phyloP scores from a whole-genome alignment of 257 asterid species.

The Nicotiana benthamiana region DNA sequence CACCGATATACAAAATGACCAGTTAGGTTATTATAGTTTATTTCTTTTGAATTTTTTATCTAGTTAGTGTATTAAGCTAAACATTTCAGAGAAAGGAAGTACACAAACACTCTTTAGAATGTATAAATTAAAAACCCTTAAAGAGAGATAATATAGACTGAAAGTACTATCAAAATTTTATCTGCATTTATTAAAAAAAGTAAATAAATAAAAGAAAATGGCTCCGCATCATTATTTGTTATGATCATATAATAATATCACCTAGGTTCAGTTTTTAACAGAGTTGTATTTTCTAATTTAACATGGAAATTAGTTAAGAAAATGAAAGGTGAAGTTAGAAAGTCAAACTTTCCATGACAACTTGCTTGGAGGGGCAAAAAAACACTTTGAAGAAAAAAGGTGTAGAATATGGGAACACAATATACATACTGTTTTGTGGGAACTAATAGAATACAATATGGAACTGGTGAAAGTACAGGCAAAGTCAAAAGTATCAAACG shows the following conservation, averaged over 20 bases:
- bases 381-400: not conserved
- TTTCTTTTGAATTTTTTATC: too few relatives aligned
- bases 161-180: too few relatives aligned
- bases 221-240: not conserved
- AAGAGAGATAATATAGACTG: too few relatives aligned
- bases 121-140: too few relatives aligned
- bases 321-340: not conserved
- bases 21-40: too few relatives aligned
- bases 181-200: too few relatives aligned
- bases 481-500: not conserved
- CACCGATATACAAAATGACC: too few relatives aligned
- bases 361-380: not conserved
- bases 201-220: not conserved
- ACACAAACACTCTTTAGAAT: too few relatives aligned
- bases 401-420: not conserved
- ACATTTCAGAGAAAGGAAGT: too few relatives aligned
- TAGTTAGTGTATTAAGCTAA: too few relatives aligned
- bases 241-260: not conserved
- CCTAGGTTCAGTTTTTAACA: not conserved
- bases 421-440: not conserved
- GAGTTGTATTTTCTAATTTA: not conserved
- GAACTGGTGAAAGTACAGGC: not conserved
- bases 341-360: not conserved
- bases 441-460: not conserved
- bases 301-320: not conserved